These are phyloP conservation scores for Babesia bovis DNA, from an alignment of 169 alveolate species.

Conservation along the genomic window DNA sequence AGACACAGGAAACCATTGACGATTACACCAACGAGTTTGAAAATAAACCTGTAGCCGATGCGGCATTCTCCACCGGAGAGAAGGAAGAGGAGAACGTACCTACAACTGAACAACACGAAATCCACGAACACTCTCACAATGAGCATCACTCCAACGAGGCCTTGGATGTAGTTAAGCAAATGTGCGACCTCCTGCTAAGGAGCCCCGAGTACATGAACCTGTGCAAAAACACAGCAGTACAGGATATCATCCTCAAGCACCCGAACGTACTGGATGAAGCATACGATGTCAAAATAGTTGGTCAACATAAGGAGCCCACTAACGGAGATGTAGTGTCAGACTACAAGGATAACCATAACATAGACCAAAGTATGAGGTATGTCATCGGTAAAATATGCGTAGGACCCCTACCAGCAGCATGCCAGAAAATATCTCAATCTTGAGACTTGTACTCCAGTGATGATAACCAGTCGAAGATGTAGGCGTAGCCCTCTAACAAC, in stretches of 20 bases:
- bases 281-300: conserved; percentile 10
- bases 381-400: conserved; percentile 28
- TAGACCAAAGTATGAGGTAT: conserved; percentile 24
- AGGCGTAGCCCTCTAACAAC: conserved; percentile 17
- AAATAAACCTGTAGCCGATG: conserved; percentile 27
- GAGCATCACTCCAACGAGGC: conserved; percentile 2
- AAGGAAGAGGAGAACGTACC: background rate
- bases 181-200: conserved; percentile 9
- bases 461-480: conserved; percentile 28
- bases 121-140: background rate
- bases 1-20: background rate
- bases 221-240: conserved; percentile 6
- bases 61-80: conserved; percentile 6
- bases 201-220: conserved; percentile 26
- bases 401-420: conserved; percentile 44
- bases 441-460: background rate
- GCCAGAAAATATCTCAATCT: conserved; percentile 6
- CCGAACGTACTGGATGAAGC: conserved; percentile 8
- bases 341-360: conserved; percentile 14
- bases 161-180: background rate
- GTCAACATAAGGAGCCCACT: conserved; percentile 7
- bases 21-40: conserved; percentile 30
- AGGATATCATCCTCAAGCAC: conserved; percentile 5
- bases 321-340: conserved; percentile 11
- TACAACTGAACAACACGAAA: background rate